Base-by-base conservation (phyloP, 768 basidiomycete species). In the Tricholomella constricta region DNA sequence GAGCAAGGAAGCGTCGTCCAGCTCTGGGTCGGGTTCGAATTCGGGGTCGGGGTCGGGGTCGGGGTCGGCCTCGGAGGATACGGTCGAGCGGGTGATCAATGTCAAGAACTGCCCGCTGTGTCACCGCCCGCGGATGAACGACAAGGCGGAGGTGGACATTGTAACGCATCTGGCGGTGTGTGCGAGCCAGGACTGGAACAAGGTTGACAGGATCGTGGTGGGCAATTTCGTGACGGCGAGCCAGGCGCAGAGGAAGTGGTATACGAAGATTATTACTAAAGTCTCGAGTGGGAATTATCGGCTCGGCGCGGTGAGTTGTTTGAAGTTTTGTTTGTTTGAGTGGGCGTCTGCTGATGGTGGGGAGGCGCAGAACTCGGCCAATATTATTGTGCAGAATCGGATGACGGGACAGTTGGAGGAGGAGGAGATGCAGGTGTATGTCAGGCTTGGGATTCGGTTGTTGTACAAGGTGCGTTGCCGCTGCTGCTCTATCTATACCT, bases 231-330 rank as follows among this genome's bases (percentile, higher is more conserved):
- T 98, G 3, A 98, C 95, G 0, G 88, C 91, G 5, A 86, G 82
- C 58, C 94, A 97, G 74, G 96, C 96, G 56, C 95, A 98, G 76
- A 78, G 96, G 64, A 99, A 99, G 73, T 98, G 93, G 89, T 90
- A 95, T 65, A 94, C 93, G 56, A 92, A 88, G 75, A 80, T 98
- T 34, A 80, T 98, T 48, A 79, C 83, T 20, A 94, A 94, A 72
- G 84, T 97, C 5, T 88, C 89, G 0, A 83, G 83, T 57, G 96
- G 95, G 9, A 81, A 88, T 51, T 98, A 98, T 72, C 81, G 80
- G 60, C 80, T 98, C 22, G 96, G 96, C 0, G 96, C 96, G 60
- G 91, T 89, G 58, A 47, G 86, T 83, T 14, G 23, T 57, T 25
- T 34, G 48, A n/a, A n/a, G 46, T 51, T 48, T 22, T 50, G 47